Evolutionary conservation across 1,139 yeast genomes (phyloP).

Genomic region (Lodderomyces pseudojiufengensis): DNA sequence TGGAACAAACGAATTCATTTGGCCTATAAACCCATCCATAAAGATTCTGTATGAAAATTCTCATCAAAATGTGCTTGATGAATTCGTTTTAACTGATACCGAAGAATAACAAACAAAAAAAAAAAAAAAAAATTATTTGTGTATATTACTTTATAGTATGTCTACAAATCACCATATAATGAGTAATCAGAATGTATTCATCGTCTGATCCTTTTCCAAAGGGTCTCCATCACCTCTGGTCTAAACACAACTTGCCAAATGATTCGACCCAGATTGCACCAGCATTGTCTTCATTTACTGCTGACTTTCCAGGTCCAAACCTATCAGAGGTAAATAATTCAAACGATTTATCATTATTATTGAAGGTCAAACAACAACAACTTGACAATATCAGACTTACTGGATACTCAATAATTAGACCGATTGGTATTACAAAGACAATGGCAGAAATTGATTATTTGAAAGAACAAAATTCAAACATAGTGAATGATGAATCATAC

Average conservation of each 20-base stretch:
- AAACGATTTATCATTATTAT: not conserved
- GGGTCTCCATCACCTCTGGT: slow-evolving; percentile 14
- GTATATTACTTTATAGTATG: not conserved
- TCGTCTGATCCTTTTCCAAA: slow-evolving; percentile 14
- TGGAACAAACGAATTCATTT: slow-evolving; percentile 39
- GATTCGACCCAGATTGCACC: slow-evolving; percentile 35
- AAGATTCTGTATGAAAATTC: slow-evolving; percentile 16
- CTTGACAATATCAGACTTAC: slow-evolving; percentile 41
- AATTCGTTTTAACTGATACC: slow-evolving; percentile 47
- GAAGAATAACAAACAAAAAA: too few relatives aligned
- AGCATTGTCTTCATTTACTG: slow-evolving; percentile 51
- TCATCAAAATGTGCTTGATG: slow-evolving; percentile 40
- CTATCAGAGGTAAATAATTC: slow-evolving; percentile 22
- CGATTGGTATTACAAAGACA: slow-evolving; percentile 55
- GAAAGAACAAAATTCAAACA: slow-evolving; percentile 6
- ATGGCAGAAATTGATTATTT: slow-evolving; percentile 45
- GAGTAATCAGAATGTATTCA: too few relatives aligned
- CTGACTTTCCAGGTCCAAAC: slow-evolving; percentile 49
- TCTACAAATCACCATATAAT: too few relatives aligned
- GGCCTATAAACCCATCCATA: slow-evolving; percentile 44
- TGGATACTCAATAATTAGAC: slow-evolving; percentile 50
- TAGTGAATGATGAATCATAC: slow-evolving; percentile 4
- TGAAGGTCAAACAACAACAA: slow-evolving; percentile 14
- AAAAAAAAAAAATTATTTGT: too few relatives aligned
- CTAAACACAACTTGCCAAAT: slow-evolving; percentile 1